Base-by-base conservation (phyloP, 208 protist species). In the Novymonas esmeraldas region DNA sequence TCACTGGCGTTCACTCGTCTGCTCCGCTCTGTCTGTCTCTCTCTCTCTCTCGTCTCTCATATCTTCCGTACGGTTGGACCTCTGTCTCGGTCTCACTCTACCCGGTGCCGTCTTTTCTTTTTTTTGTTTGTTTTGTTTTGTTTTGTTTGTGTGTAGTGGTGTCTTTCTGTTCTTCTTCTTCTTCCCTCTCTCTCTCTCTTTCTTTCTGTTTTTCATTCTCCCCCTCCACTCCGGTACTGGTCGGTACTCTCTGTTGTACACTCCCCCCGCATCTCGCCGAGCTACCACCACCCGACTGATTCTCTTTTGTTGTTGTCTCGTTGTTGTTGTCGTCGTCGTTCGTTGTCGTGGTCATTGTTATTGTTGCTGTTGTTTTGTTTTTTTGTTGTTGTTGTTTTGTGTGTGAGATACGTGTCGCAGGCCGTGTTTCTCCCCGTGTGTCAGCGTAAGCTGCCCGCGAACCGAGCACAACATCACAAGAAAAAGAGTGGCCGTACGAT, bases 101-200 rank as follows among this genome's bases (percentile, higher is more conserved):
- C n/a, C n/a, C 44, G 22, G 18, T 7, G 16, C 0, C 0, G 10
- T 20, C 44, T 11, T n/a, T 20, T 13, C 44, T 48, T 9, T 20
- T 4, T 20, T 13, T 48, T 48, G 16, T 4, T 48, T 48, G 18
- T 48, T 48, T 1, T 48, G 18, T 1, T 48, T 48, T 48, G 0
- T 7, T 58, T 6, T 22, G 31, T 58, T n/a, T 39, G 31, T 42
- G 2, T 11, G 39, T 18, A 46, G 29, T 18, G 11, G 36, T 39
- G 58, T 34, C 52, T 45, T 31, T 36, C 54, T 20, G 26, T 48
- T 39, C 51, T 24, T 56, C 34, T 52, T 55, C 55, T 70, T 64
- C 20, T 55, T 45, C 63, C n/a, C 29, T 9, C 58, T 62, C 14
- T 56, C 41, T 38, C 29, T 59, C 22, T 34, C 55, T 64, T 56